phyloP scores from a whole-genome alignment of 345 rosid genomes.

The Acer campestre region DNA sequence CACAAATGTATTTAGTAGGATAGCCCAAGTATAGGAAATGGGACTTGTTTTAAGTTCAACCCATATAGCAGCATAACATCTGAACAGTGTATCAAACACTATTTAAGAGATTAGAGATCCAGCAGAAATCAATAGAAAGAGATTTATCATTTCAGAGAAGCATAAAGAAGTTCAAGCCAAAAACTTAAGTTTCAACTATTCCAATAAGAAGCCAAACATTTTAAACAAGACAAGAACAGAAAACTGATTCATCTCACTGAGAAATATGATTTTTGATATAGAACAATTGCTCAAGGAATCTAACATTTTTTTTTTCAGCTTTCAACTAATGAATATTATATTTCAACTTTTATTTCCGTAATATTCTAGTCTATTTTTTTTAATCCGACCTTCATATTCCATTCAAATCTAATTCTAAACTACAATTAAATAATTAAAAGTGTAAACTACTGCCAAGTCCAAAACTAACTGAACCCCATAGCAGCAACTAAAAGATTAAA shows the following conservation, averaged over 20 bases:
- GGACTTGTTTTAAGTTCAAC: not conserved
- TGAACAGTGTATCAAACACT: not conserved
- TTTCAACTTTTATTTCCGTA: too few relatives aligned
- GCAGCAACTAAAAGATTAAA: not conserved
- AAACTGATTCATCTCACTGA: not conserved
- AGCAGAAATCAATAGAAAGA: not conserved
- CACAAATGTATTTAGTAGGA: not conserved
- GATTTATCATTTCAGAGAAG: not conserved
- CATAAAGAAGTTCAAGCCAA: not conserved
- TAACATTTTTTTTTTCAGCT: not conserved
- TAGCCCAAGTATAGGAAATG: not conserved
- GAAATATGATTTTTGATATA: not conserved
- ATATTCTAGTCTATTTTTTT: not conserved
- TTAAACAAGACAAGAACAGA: not conserved
- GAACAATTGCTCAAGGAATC: not conserved
- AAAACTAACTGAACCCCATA: not conserved
- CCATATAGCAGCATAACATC: not conserved
- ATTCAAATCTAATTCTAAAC: not conserved
- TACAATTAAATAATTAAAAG: not conserved
- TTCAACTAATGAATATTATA: not conserved
- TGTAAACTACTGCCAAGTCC: not conserved
- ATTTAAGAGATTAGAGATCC: not conserved
- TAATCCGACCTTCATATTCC: not conserved
- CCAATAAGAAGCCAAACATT: not conserved
- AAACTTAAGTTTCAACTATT: not conserved